These are phyloP conservation scores for Globisporangium emineosum DNA, from an alignment of 352 stramenopile species.

Conservation along the genomic window DNA sequence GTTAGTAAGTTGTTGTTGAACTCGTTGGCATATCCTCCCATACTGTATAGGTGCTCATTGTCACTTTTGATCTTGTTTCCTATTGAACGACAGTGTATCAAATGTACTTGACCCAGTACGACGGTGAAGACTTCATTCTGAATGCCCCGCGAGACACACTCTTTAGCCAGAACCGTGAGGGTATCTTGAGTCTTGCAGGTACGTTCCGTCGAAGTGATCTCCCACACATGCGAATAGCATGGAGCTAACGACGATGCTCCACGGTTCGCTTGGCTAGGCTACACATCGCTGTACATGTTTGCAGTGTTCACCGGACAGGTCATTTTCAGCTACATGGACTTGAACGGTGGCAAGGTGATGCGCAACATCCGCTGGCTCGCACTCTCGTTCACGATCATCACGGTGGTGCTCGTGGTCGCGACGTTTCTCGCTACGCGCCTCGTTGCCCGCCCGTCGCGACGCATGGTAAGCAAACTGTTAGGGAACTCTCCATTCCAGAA, in stretches of 20 bases:
- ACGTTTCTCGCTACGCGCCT: constrained; percentile 60
- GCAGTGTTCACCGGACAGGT: constrained; percentile 54
- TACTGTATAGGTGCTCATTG: not conserved
- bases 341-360: constrained; percentile 48
- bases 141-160: constrained; percentile 67
- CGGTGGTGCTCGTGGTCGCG: constrained; percentile 39
- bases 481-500: not conserved
- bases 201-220: not conserved
- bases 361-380: constrained; percentile 66
- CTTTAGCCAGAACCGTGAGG: constrained; percentile 94
- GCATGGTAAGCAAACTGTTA: constrained; percentile 45
- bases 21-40: not conserved
- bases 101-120: constrained; percentile 72
- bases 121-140: constrained; percentile 76
- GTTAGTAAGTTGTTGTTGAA: constrained; percentile 28
- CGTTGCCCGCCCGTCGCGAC: constrained; percentile 58
- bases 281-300: constrained; percentile 89
- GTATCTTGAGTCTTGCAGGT: constrained; percentile 89
- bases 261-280: constrained; percentile 46
- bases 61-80: too few relatives aligned
- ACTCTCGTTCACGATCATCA: constrained; percentile 37
- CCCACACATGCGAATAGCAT: not conserved
- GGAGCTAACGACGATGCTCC: not conserved
- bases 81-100: constrained; percentile 56
- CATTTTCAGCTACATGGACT: constrained; percentile 68